phyloP scores from a whole-genome alignment of 306 rosid genomes.

The Canavalia gladiata region DNA sequence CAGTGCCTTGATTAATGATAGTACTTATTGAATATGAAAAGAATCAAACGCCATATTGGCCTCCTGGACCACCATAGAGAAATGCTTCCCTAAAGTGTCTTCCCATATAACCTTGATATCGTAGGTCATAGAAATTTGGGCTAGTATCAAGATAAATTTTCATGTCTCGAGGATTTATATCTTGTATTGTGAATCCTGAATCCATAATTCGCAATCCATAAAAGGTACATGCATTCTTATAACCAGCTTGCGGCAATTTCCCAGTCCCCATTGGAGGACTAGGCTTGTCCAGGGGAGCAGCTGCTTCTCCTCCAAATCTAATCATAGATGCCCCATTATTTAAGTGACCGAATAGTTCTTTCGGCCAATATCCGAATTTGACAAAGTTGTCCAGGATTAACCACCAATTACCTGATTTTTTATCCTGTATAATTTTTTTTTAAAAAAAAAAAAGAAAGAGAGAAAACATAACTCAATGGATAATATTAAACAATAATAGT shows the following conservation, averaged over 20 bases:
- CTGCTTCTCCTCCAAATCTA: neutral
- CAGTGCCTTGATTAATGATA: too few relatives aligned
- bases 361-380: neutral
- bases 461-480: too few relatives aligned
- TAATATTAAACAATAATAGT: too few relatives aligned
- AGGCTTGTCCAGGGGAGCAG: neutral
- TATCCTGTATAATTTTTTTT: neutral
- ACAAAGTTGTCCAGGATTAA: neutral
- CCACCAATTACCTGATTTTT: neutral
- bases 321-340: neutral
- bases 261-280: slow-evolving; percentile 7
- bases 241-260: neutral
- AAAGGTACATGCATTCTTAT: neutral
- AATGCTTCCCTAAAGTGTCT: too few relatives aligned
- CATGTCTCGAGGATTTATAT: neutral
- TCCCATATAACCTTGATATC: too few relatives aligned
- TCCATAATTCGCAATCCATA: neutral
- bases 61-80: too few relatives aligned
- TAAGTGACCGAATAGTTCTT: neutral
- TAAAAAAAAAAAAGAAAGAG: too few relatives aligned
- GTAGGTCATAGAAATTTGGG: too few relatives aligned
- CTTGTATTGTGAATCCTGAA: neutral
- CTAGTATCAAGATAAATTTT: neutral
- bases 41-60: too few relatives aligned
- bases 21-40: too few relatives aligned